These are phyloP conservation scores for Dillenia suffruticosa DNA, from an alignment of 164 flowering plant species.

Conservation along the genomic window DNA sequence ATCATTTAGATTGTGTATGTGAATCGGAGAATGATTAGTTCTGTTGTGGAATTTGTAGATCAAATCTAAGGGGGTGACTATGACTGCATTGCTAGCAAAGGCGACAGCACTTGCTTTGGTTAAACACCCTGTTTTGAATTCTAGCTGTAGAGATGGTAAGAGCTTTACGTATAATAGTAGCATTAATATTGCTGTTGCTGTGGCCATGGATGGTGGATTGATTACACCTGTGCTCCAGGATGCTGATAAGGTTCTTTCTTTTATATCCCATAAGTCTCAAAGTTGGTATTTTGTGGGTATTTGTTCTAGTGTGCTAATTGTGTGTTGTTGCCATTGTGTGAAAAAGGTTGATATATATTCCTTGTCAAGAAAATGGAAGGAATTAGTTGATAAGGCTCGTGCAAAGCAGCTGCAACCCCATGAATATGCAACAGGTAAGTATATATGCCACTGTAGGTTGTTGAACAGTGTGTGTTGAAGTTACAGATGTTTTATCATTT, in stretches of 20 bases:
- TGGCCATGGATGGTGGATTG: conserved; percentile 94
- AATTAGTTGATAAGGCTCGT: conserved; percentile 92
- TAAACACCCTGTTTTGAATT: conserved; percentile 86
- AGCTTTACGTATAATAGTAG: conserved; percentile 90
- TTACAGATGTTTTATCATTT: neutral
- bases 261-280: neutral
- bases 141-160: conserved; percentile 91
- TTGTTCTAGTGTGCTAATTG: too few relatives aligned
- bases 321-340: conserved; percentile 1
- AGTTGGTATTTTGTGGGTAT: neutral
- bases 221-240: conserved; percentile 97
- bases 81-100: conserved; percentile 97
- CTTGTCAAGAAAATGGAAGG: conserved; percentile 96
- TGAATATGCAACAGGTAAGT: conserved; percentile 78
- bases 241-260: conserved; percentile 81
- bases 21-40: neutral
- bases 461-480: too few relatives aligned
- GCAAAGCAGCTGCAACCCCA: conserved; percentile 95
- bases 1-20: conserved; percentile 2
- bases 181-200: conserved; percentile 95
- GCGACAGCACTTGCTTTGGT: conserved; percentile 95
- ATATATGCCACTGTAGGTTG: too few relatives aligned
- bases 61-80: conserved; percentile 94
- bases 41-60: conserved; percentile 34
- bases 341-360: conserved; percentile 78